These are phyloP conservation scores for Wickerhamia fluorescens DNA, from an alignment of 805 yeast genomes.

Conservation along the genomic window DNA sequence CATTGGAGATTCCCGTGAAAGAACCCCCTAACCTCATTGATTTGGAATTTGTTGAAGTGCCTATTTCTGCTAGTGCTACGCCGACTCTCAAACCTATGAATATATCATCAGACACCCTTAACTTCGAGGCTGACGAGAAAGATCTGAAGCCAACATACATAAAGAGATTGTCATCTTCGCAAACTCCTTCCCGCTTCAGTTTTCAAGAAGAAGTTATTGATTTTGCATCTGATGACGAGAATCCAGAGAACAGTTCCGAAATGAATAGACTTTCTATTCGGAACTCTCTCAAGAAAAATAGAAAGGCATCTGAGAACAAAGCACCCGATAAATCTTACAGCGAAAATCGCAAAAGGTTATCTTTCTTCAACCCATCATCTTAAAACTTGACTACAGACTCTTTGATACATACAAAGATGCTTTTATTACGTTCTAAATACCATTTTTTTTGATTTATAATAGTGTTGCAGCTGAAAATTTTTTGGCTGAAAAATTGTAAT, in stretches of 20 bases:
- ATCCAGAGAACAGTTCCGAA: conserved; percentile 25
- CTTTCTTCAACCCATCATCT: conserved; percentile 22
- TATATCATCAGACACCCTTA: too few species aligned
- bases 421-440: too few species aligned
- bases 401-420: too few species aligned
- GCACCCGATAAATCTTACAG: conserved; percentile 13
- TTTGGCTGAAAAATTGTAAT: too few species aligned
- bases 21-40: conserved; percentile 24
- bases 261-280: conserved; percentile 37
- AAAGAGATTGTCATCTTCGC: conserved; percentile 23
- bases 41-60: conserved; percentile 25
- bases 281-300: conserved; percentile 25
- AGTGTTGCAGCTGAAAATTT: too few species aligned
- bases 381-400: too few species aligned
- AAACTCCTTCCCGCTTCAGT: conserved; percentile 20
- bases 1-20: too few species aligned
- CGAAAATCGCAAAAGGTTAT: conserved; percentile 15
- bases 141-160: conserved; percentile 19
- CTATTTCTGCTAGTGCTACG: conserved; percentile 13
- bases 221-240: conserved; percentile 41
- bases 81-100: conserved; percentile 11
- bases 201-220: conserved; percentile 40
- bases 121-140: not conserved
- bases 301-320: conserved; percentile 14
- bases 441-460: too few species aligned